Evolutionary conservation across 78 protist genomes (phyloP), one percentile per base, ranked within the genome.

Genomic region (Parvularia atlantis): DNA sequence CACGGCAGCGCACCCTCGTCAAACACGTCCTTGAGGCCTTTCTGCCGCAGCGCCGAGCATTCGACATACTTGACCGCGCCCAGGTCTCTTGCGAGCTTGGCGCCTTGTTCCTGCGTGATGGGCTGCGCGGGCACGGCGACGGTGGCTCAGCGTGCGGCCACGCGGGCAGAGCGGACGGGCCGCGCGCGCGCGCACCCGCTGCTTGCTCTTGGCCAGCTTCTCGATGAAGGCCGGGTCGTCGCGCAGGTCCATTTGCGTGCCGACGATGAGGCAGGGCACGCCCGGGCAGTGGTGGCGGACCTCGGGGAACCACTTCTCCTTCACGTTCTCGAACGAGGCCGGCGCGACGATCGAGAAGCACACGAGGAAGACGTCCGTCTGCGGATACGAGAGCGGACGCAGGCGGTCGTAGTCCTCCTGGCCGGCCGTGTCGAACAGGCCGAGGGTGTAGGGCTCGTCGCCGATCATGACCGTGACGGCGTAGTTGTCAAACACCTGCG

Each of bases 31-130:
- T 89, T 92, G n/a, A 92, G 81, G 24, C 84, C 84, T 33, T 76
- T 14, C 58, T 85, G 91, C 20, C 83, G 87, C 54, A 78, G 62
- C 14, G 97, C 97, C 16, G 89, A 80, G 83, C 97, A 92, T 63
- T 89, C 94, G 39, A 89, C 59, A 57, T 89, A 87, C 52, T 76
- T 75, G 61, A 52, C 80, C 10, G 93, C 89, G 39, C 36, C 37
- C 46, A 83, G 70, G 31, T 80, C 61, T 40, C 58, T 26, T 20
- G 66, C 78, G 54, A 77, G 36, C 52, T 69, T 61, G 41, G 68
- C 73, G 37, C 71, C 89, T 43, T 69, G 31, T 24, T 33, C 77
- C 28, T 2, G 39, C 41, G 40, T n/a, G 58, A 72, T 60, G 26
- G 56, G 60, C 16, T 14, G 2, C 37, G n/a, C n/a, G n/a, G n/a